A percentile compares a stretch with the other conserved stretches of the same genome.
Conservation (phyloP, 768 basidiomycete genomes). For the Lentinula sp. region DNA sequence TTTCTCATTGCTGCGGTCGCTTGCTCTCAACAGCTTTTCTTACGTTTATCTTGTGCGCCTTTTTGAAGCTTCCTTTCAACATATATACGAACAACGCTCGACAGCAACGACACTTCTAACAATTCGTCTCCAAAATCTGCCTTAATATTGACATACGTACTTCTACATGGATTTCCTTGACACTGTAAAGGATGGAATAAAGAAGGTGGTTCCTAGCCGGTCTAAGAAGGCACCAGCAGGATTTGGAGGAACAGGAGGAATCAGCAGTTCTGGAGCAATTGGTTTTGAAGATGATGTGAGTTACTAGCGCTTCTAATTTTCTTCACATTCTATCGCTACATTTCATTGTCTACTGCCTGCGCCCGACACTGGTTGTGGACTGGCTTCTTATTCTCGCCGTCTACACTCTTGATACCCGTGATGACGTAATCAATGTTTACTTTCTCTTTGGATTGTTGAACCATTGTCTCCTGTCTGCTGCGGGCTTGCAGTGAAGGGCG, state of each 20-base stretch:
- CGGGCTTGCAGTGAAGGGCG: not conserved
- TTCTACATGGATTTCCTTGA: slow-evolving; percentile 51
- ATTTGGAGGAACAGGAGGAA: slow-evolving; percentile 38
- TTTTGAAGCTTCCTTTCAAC: not conserved
- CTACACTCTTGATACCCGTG: slow-evolving; percentile 3
- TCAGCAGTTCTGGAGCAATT: slow-evolving; percentile 46
- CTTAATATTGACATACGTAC: not conserved
- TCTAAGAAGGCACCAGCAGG: slow-evolving; percentile 27
- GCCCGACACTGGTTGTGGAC: not conserved
- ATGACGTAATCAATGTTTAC: slow-evolving; percentile 44
- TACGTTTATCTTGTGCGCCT: not conserved
- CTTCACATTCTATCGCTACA: not conserved
- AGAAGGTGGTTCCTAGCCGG: slow-evolving; percentile 41
- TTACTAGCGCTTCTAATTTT: slow-evolving; percentile 8
- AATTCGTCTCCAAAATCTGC: not conserved
- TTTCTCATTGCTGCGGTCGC: not conserved
- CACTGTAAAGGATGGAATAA: slow-evolving; percentile 44
- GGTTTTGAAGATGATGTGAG: slow-evolving; percentile 73
- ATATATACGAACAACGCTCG: not conserved
- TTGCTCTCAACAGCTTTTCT: not conserved
- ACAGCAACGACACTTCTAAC: not conserved
- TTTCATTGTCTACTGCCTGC: not conserved
- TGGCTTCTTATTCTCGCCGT: not conserved
- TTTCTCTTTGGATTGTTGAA: slow-evolving; percentile 22
- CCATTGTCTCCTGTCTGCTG: not conserved